Conservation (phyloP, 495 filamentous ascomycete species). For the Penicillium subrubescens region DNA sequence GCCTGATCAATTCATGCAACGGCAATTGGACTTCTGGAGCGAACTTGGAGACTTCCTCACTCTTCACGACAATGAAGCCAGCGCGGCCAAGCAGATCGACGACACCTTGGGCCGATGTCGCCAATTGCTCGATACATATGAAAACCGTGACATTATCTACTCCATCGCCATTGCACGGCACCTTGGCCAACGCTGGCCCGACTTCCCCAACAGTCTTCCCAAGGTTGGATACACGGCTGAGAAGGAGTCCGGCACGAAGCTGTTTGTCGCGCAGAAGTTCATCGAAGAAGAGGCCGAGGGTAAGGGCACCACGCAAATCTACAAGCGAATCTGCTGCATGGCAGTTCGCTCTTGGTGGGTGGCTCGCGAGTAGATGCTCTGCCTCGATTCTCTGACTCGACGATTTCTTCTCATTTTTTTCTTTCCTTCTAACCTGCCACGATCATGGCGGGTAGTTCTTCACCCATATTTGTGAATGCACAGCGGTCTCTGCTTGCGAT, state of each 20-base stretch:
- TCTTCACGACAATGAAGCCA: constrained; percentile 61
- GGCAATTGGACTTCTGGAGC: constrained; percentile 81
- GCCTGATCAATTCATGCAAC: constrained; percentile 55
- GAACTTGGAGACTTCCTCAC: constrained; percentile 71
- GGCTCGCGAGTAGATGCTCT: constrained; percentile 40
- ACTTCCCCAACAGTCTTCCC: constrained; percentile 59
- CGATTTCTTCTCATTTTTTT: constrained; percentile 10
- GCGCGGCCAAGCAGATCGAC: constrained; percentile 61
- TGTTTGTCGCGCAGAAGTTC: constrained; percentile 80
- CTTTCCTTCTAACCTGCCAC: constrained; percentile 10
- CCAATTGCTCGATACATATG: constrained; percentile 69
- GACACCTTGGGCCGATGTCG: constrained; percentile 63
- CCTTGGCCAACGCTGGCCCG: constrained; percentile 67
- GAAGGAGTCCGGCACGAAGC: constrained; percentile 68
- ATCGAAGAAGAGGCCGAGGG: constrained; percentile 71
- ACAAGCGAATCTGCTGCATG: constrained; percentile 76
- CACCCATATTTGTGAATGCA: constrained; percentile 11
- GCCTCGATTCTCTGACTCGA: background rate
- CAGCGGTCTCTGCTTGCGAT: background rate
- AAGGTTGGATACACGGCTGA: constrained; percentile 65
- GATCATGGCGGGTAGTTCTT: background rate
- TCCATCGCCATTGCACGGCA: constrained; percentile 80
- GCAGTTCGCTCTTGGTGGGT: constrained; percentile 60
- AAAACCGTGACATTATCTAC: constrained; percentile 92
- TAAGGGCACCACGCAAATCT: constrained; percentile 77